phyloP scores from a whole-genome alignment of 768 basidiomycete genomes.

The Rhodotorula taiwanensis region DNA sequence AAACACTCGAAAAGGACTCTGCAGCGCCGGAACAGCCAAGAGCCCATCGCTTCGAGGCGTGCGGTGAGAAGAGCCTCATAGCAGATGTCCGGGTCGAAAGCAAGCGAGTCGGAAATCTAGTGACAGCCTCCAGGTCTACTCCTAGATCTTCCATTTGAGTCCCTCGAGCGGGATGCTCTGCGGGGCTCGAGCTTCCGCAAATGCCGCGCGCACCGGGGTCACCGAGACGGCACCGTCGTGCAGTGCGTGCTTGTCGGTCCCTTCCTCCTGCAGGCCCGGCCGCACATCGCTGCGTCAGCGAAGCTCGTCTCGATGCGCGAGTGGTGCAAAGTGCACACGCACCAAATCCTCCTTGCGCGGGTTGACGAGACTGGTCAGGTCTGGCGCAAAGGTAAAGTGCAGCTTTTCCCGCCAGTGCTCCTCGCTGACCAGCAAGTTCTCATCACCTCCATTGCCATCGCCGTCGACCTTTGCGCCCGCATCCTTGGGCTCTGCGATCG shows the following conservation, averaged over 20 bases:
- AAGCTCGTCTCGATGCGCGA: background rate
- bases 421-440: background rate
- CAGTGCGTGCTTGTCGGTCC: slow-evolving; percentile 42
- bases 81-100: too few species aligned
- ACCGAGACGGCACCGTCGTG: slow-evolving; percentile 33
- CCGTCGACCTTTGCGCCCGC: background rate
- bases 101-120: too few species aligned
- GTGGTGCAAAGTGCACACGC: background rate
- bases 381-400: slow-evolving; percentile 44
- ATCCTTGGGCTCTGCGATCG: slow-evolving; percentile 11
- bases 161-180: background rate
- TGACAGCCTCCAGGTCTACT: too few species aligned
- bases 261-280: slow-evolving; percentile 33
- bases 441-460: background rate
- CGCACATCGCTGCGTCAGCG: background rate
- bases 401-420: slow-evolving; percentile 30
- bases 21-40: too few species aligned
- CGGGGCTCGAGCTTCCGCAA: slow-evolving; percentile 3
- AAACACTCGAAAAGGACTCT: too few species aligned
- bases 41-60: too few species aligned
- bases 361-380: slow-evolving; percentile 42
- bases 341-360: slow-evolving; percentile 31
- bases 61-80: too few species aligned
- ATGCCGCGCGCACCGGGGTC: slow-evolving; percentile 32
- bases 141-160: slow-evolving; percentile 2